Percentiles rank a stretch among this genome's conserved stretches.
Conservation (phyloP, 148 eudicot genomes). For the Rhododendron griersonianum region DNA sequence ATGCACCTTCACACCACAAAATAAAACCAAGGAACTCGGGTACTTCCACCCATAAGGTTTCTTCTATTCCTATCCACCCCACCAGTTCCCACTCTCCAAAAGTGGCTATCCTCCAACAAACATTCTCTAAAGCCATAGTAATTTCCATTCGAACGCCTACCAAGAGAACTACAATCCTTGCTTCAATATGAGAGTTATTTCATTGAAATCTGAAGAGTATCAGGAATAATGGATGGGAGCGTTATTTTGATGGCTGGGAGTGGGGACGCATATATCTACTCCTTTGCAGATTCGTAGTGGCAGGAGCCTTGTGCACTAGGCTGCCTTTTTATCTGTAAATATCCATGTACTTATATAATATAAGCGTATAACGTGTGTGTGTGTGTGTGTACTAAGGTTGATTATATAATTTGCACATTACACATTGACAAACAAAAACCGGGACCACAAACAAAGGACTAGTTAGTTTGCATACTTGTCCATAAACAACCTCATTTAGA, state of each 20-base stretch:
- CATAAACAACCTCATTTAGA: slow-evolving; percentile 82
- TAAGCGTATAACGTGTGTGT: too few species aligned
- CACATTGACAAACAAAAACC: neutral
- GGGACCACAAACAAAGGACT: neutral
- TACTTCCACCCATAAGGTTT: neutral
- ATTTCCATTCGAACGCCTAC: neutral
- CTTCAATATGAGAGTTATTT: neutral
- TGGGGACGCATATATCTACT: neutral
- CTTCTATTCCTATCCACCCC: neutral
- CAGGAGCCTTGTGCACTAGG: neutral
- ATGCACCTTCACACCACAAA: neutral
- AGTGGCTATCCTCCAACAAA: neutral
- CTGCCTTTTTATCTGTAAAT: neutral
- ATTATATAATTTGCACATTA: neutral
- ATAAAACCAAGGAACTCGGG: neutral
- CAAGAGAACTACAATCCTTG: neutral
- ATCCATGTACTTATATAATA: neutral
- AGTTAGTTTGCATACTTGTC: slow-evolving; percentile 49
- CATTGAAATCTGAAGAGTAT: neutral
- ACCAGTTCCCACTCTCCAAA: neutral
- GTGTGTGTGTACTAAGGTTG: neutral
- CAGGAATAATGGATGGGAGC: neutral
- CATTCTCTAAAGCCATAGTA: neutral
- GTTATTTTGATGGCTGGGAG: neutral
- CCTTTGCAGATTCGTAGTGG: neutral